Conservation (phyloP, 1,284 basidiomycete genomes). For the Agaricales sp. region DNA sequence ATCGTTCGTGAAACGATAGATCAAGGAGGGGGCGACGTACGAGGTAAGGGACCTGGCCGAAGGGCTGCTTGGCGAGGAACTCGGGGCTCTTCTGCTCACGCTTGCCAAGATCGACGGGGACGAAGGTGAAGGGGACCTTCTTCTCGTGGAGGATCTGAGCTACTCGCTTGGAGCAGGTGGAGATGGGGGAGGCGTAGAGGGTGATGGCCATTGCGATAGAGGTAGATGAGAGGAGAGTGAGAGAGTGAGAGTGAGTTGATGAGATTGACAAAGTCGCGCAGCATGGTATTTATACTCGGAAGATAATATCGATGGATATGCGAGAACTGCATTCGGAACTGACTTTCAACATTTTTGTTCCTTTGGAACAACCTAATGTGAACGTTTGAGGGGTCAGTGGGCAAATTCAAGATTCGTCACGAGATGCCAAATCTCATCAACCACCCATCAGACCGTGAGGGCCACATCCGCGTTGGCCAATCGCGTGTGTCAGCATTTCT, state of each 20-base stretch:
- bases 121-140: slow-evolving; percentile 26
- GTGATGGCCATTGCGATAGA: slow-evolving; percentile 25
- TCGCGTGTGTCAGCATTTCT: no score
- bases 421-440: no score
- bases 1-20: not conserved
- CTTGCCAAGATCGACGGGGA: slow-evolving; percentile 22
- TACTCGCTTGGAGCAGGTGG: slow-evolving; percentile 32
- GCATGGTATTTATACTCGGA: no score
- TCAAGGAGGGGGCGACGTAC: slow-evolving; percentile 15
- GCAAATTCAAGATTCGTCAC: no score
- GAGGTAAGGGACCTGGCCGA: slow-evolving; percentile 42
- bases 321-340: no score
- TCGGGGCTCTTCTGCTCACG: slow-evolving; percentile 26
- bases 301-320: no score
- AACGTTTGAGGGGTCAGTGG: no score
- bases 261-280: no score
- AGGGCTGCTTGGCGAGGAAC: slow-evolving; percentile 32
- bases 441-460: no score
- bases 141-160: slow-evolving; percentile 27
- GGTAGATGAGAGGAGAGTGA: not conserved
- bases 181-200: slow-evolving; percentile 22
- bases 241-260: not conserved
- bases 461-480: no score
- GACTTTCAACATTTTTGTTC: no score
- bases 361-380: no score